Evolutionary conservation across 768 basidiomycete species (phyloP), one percentile per base, ranked within the genome.

Genomic region (Dioszegia crocea): DNA sequence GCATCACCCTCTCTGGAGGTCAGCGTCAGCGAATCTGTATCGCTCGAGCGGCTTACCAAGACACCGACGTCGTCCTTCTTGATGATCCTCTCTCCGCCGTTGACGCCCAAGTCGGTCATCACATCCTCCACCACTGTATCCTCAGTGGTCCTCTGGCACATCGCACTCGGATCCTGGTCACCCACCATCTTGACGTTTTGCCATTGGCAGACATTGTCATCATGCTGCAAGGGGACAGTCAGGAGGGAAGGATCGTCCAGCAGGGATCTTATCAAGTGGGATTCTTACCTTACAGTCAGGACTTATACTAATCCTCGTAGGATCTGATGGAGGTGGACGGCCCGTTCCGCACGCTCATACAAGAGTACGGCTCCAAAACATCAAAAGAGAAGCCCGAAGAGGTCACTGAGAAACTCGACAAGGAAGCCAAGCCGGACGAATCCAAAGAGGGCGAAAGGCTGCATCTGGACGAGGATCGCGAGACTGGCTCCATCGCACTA

Each of bases 41-140:
- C 9, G 73, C 71, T 10, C 61, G 74, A 31, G 66, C 74, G 2
- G 70, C 65, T 9, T 72, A 71, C 43, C 58, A 63, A 29, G 54
- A 46, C 10, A 57, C 61, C 23, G 65, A 71, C 8, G 60, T 78
- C 21, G 65, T 76, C 2, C 60, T 76, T 4, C 60, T 78, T 4
- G 76, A 76, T 45, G 75, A 76, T 45, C 76, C 76, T 2, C 80
- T 96, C 9, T 84, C 85, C 33, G 88, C 88, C 0, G 85, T 90
- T 8, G 88, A 90, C 62, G 83, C 87, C 0, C 84, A 87, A 63
- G 88, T 89, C 4, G 85, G 86, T 10, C 84, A 84, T 63, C 80
- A 80, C 27, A 83, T 88, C 49, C 64, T 88, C 3, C 83, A 87
- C 19, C 78, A 85, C 39, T 87, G 86, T 64, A 70, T 88, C 4